These are phyloP conservation scores for Dryas integrifolia DNA, from an alignment of 331 rosid genomes.

Conservation along the genomic window DNA sequence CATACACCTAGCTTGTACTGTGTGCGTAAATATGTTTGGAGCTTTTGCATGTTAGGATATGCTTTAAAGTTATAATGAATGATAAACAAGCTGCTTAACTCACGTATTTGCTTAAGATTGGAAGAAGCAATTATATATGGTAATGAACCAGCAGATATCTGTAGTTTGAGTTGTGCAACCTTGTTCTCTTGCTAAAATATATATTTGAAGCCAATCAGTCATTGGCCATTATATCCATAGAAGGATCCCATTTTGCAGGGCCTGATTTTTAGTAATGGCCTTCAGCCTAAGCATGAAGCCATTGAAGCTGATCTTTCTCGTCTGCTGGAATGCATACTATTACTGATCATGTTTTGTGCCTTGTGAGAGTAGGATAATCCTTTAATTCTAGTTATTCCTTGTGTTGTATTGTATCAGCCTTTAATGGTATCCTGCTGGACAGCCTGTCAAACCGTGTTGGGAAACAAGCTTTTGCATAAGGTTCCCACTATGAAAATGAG, in stretches of 20 bases:
- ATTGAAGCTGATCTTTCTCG: background rate
- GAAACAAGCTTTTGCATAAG: too few species aligned
- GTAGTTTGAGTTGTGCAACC: background rate
- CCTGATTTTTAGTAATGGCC: background rate
- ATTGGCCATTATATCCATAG: background rate
- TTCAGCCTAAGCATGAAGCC: background rate
- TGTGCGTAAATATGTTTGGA: background rate
- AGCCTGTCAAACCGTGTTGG: too few species aligned
- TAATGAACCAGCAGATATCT: background rate
- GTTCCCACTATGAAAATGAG: too few species aligned
- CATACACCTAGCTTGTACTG: background rate
- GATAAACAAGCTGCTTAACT: too few species aligned
- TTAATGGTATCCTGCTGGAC: too few species aligned
- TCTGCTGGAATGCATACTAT: background rate
- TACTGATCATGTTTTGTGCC: background rate
- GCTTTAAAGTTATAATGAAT: too few species aligned
- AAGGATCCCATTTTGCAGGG: background rate
- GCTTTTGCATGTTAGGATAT: background rate
- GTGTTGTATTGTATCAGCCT: too few species aligned
- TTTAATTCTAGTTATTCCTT: too few species aligned
- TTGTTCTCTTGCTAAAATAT: background rate
- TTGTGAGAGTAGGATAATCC: too few species aligned
- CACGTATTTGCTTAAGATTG: background rate
- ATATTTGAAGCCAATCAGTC: background rate
- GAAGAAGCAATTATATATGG: background rate